Conservation (phyloP, 2,329 filamentous ascomycete genomes). For the Verticillium isaacii region DNA sequence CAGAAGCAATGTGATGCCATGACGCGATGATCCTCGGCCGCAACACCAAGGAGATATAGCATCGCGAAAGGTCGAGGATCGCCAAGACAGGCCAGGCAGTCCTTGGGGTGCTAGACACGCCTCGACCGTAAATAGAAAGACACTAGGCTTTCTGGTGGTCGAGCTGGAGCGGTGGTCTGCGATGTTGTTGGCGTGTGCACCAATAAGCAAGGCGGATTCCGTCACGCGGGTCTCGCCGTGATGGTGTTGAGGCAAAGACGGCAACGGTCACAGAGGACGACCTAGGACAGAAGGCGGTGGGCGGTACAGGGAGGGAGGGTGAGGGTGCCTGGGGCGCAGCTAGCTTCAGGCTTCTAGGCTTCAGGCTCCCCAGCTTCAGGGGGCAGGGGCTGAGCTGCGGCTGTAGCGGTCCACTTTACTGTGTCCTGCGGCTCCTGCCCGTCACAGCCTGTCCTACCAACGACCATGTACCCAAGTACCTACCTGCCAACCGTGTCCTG, state of each 20-base stretch:
- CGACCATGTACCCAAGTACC: too few relatives aligned
- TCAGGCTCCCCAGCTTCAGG: not conserved
- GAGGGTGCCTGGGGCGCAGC: not conserved
- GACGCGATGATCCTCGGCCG: not conserved
- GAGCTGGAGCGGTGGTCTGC: not conserved
- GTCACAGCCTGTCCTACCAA: not conserved
- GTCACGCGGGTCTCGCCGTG: not conserved
- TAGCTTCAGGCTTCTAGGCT: not conserved
- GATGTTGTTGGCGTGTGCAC: not conserved
- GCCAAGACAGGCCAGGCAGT: not conserved
- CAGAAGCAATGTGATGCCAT: not conserved
- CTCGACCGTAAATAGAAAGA: not conserved
- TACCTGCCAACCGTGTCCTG: too few relatives aligned
- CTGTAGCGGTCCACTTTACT: not conserved
- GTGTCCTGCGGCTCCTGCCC: too few relatives aligned
- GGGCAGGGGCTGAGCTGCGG: not conserved
- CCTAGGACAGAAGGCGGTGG: not conserved
- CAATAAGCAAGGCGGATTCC: not conserved
- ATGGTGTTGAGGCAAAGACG: not conserved
- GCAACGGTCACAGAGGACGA: not conserved
- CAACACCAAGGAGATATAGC: not conserved
- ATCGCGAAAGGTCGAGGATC: not conserved
- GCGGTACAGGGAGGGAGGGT: not conserved
- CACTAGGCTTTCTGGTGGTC: not conserved
- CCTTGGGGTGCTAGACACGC: not conserved